These are phyloP conservation scores for Inonotus hispidus DNA, from an alignment of 1,284 basidiomycete genomes.

Conservation along the genomic window DNA sequence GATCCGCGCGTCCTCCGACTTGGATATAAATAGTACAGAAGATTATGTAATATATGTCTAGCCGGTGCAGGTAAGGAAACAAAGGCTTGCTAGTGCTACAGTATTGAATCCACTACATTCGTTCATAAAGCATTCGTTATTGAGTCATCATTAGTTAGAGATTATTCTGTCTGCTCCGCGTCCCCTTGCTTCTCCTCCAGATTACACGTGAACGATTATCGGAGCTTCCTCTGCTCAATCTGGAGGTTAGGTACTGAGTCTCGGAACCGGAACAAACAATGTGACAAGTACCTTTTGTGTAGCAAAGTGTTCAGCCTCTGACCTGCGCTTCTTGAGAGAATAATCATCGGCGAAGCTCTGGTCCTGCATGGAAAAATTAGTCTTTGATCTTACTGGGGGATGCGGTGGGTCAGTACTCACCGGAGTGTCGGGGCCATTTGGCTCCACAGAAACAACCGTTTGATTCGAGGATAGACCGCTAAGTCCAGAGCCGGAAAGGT, in stretches of 20 bases:
- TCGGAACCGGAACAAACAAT: not conserved
- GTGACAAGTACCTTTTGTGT: not conserved
- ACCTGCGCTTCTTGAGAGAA: slow-evolving; percentile 2
- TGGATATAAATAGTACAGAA: too few species aligned
- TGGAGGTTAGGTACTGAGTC: not conserved
- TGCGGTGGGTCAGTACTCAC: not conserved
- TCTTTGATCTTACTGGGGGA: not conserved
- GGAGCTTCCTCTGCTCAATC: slow-evolving; percentile 11
- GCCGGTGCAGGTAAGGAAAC: not conserved
- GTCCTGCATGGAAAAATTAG: not conserved
- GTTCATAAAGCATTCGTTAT: not conserved
- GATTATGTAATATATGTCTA: not conserved
- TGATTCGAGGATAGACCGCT: not conserved
- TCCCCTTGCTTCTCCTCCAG: not conserved
- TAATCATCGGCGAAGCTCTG: not conserved
- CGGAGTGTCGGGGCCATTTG: not conserved
- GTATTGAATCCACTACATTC: not conserved
- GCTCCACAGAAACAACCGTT: not conserved
- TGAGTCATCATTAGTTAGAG: not conserved
- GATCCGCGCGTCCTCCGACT: too few species aligned
- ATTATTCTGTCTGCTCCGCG: too few species aligned
- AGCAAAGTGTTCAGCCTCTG: not conserved
- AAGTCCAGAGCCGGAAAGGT: not conserved
- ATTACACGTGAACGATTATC: not conserved
- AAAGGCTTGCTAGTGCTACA: not conserved